phyloP scores from a whole-genome alignment of 2,329 filamentous ascomycete species.

The Claviceps pusilla region DNA sequence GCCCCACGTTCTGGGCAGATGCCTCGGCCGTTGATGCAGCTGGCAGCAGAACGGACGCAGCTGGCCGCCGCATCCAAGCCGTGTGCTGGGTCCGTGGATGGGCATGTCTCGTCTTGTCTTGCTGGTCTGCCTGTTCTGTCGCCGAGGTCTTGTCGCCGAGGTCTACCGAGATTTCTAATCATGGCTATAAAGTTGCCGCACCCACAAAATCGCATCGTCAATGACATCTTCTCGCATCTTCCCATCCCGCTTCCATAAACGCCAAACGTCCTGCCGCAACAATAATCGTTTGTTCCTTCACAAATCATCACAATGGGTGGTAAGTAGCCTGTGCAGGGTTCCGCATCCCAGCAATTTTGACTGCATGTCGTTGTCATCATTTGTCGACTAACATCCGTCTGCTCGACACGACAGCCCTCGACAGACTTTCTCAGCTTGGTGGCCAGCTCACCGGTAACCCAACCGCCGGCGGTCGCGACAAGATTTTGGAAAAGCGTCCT shows the following conservation, averaged over 20 bases:
- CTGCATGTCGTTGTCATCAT: not conserved
- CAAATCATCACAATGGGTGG: conserved; percentile 20
- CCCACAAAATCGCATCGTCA: conserved; percentile 1
- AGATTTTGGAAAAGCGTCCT: conserved; percentile 48
- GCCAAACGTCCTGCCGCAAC: not conserved
- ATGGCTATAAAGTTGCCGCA: conserved; percentile 2
- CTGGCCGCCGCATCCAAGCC: not conserved
- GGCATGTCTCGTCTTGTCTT: too few species aligned
- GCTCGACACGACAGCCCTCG: conserved; percentile 31
- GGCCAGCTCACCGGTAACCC: conserved; percentile 49
- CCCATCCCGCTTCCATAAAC: not conserved
- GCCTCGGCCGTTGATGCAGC: conserved; percentile 5
- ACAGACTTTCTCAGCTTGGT: conserved; percentile 44
- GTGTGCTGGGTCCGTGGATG: not conserved
- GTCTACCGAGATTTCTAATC: not conserved
- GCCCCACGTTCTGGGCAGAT: conserved; percentile 4
- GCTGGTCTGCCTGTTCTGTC: not conserved
- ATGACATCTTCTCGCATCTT: not conserved
- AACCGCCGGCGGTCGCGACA: conserved; percentile 34
- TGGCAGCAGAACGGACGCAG: conserved; percentile 1
- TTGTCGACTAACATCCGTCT: not conserved
- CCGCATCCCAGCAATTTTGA: not conserved
- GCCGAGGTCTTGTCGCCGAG: conserved; percentile 4
- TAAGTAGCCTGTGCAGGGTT: conserved; percentile 11
- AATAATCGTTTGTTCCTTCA: not conserved